Evolutionary conservation across 2,329 filamentous ascomycete genomes (phyloP), one percentile per base, ranked within the genome.

Genomic region (Fusarium cicatricum): DNA sequence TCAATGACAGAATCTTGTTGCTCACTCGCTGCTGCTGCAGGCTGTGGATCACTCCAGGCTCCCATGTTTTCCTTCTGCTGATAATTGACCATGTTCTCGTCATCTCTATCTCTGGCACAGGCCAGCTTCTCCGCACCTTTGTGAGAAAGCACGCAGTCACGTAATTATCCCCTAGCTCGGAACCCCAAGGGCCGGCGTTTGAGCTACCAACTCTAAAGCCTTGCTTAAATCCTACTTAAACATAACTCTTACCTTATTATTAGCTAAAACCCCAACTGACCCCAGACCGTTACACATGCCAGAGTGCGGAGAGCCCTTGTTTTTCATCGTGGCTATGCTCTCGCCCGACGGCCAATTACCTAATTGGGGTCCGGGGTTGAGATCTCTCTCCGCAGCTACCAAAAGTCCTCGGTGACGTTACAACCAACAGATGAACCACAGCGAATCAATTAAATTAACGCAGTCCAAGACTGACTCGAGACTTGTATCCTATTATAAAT

Each of bases 221-320:
- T 56, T n/a, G n/a, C n/a, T n/a, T n/a, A n/a, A n/a, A n/a, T n/a
- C n/a, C n/a, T 62, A 34, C 43, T 63, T 62, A 62, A 62, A 55
- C 42, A 36, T 48, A 52, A 32, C 50, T 62, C 26, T 62, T 62
- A 62, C 59, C 51, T 56, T 63, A 62, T 63, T 49, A 60, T 62
- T 62, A 62, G 59, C 59, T 62, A 62, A 63, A 60, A 48, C 59
- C 21, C 59, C 55, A 62, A 61, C 6, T 46, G 29, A 55, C 42
- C 55, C 50, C 42, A 48, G 39, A n/a, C 28, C 31, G 23, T 15
- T 26, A 21, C n/a, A 17, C 8, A 5, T 14, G 23, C 15, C 16
- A 41, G 38, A 54, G 36, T 59, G 55, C 56, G 55, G 56, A 59
- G 54, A 59, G 56, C 41, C 49, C 16, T 16, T 31, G 15, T 19